Evolutionary conservation across 2,329 filamentous ascomycete genomes (phyloP), one percentile per base, ranked within the genome.

Genomic region (Colletotrichum salicis): DNA sequence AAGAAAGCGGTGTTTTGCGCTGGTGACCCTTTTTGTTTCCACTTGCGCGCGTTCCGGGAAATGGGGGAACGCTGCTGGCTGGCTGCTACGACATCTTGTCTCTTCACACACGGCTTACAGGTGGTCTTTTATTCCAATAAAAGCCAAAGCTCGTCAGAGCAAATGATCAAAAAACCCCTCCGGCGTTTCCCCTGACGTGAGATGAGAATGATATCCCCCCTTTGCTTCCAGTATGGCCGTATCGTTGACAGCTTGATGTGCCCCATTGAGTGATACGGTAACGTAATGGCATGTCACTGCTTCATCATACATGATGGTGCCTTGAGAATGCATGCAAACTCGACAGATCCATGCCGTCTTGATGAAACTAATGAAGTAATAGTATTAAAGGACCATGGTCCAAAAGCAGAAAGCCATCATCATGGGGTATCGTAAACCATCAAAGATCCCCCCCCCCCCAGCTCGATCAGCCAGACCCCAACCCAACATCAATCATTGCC

Each of bases 11-110:
- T 48, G 35, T 64, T 29, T 71, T 64, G 69, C 69, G 70, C 58
- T 71, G 72, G 64, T 59, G 63, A 52, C 58, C 61, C 37, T 41
- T 41, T 41, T 41, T 41, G 37, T 41, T 67, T 84, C 82, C 82
- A 83, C 83, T 85, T 78, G 82, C 81, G 82, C 83, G 83, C 37
- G 37, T 41, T 84, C 84, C 81, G 78, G 82, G 81, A 82, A 79
- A 70, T 67, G 82, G 80, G 83, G 83, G 81, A 84, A 84, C 82
- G 82, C 80, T 80, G 27, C 27, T 29, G 27, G 27, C 27, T 29
- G 27, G 80, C 81, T 82, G 80, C 81, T 82, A 82, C 79, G 80
- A 79, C 73, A 74, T 74, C 71, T 72, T 74, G 73, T 74, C 73
- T 74, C 71, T 74, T 72, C 33, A 70, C 27, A 29, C 27, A 29